These are phyloP conservation scores for Parathielavia hyrcaniae DNA, from an alignment of 495 filamentous ascomycete genomes.

Conservation along the genomic window DNA sequence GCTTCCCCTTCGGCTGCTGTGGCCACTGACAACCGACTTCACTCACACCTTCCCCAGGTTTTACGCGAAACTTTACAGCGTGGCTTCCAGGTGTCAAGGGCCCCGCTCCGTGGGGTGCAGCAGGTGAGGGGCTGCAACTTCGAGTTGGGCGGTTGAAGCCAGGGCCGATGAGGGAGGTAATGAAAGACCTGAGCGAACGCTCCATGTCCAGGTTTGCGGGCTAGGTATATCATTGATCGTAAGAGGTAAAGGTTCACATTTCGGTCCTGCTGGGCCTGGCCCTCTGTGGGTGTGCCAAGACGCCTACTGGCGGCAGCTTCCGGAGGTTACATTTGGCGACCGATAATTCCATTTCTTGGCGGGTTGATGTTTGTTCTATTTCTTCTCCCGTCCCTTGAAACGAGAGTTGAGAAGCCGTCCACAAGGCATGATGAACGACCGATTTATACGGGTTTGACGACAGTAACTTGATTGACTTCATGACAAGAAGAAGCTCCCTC, in stretches of 20 bases:
- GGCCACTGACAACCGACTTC: slow-evolving; percentile 18
- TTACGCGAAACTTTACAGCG: slow-evolving; percentile 25
- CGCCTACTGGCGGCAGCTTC: background rate
- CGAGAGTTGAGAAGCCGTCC: background rate
- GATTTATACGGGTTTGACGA: background rate
- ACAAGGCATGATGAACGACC: slow-evolving; percentile 6
- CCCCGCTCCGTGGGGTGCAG: slow-evolving; percentile 20
- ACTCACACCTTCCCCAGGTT: slow-evolving; percentile 25
- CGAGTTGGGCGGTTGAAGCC: too few relatives aligned
- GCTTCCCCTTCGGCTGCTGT: slow-evolving; percentile 15
- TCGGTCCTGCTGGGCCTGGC: background rate
- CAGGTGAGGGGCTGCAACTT: slow-evolving; percentile 3
- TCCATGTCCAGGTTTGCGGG: too few relatives aligned
- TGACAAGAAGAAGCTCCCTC: background rate
- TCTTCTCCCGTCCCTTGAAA: too few relatives aligned
- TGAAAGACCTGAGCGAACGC: too few relatives aligned
- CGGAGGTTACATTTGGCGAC: slow-evolving; percentile 10
- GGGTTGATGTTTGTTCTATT: background rate
- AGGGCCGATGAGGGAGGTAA: too few relatives aligned
- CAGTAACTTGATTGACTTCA: slow-evolving; percentile 4
- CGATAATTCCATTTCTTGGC: background rate
- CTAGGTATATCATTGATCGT: too few relatives aligned
- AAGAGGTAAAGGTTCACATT: too few relatives aligned
- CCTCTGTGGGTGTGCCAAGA: background rate
- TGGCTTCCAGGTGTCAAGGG: slow-evolving; percentile 17